Conservation (phyloP, 1,284 basidiomycete genomes). For the Moesziomyces antarcticus region DNA sequence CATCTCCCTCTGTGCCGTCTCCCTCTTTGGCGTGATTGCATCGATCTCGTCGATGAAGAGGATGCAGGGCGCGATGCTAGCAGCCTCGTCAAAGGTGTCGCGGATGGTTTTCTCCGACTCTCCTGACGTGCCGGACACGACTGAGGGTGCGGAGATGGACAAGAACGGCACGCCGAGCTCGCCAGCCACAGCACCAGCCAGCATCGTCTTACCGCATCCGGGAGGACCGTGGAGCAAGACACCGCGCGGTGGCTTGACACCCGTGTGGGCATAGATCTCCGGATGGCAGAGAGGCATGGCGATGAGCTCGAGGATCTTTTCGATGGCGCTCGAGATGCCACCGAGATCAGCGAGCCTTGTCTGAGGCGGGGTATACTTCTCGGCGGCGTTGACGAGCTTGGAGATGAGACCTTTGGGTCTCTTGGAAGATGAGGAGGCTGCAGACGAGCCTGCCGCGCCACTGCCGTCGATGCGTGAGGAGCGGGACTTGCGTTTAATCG, state of each 20-base stretch:
- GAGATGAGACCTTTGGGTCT: constrained; percentile 32
- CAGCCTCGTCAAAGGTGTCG: constrained; percentile 83
- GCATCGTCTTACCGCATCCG: constrained; percentile 85
- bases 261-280: constrained; percentile 92
- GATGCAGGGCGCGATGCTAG: constrained; percentile 63
- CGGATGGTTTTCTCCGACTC: constrained; percentile 95
- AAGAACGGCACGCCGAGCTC: constrained; percentile 85
- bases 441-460: constrained; percentile 12
- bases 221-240: constrained; percentile 94
- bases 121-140: constrained; percentile 97
- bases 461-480: constrained; percentile 38
- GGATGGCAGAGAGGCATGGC: constrained; percentile 94
- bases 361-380: constrained; percentile 70
- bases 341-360: constrained; percentile 85
- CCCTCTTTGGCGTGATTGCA: constrained; percentile 95
- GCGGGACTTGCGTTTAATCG: constrained; percentile 57
- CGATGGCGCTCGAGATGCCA: constrained; percentile 84
- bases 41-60: constrained; percentile 85
- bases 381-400: constrained; percentile 36
- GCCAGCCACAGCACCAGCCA: constrained; percentile 79
- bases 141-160: constrained; percentile 88
- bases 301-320: constrained; percentile 93
- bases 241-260: constrained; percentile 91
- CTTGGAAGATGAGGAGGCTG: constrained; percentile 30
- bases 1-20: constrained; percentile 93